Evolutionary conservation across 805 yeast genomes (phyloP).

Genomic region (Komagataella phaffii): DNA sequence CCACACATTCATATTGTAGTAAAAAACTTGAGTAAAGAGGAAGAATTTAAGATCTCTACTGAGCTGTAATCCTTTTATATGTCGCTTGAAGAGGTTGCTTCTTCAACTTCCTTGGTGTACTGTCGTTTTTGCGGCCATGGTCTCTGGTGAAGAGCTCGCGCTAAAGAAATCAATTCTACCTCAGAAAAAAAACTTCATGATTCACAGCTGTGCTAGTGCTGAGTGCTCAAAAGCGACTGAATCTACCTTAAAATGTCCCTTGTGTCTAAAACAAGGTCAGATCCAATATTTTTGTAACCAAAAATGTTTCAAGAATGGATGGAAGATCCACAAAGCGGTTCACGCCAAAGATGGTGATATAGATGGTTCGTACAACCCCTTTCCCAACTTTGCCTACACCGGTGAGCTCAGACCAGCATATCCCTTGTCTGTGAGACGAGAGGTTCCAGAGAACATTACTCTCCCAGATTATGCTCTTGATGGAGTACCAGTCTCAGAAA

Average conservation of each 20-base stretch:
- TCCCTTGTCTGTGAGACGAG: constrained; percentile 65
- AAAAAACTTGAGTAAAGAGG: constrained; percentile 20
- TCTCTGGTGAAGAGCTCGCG: neutral
- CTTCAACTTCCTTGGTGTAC: neutral
- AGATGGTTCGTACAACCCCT: constrained; percentile 65
- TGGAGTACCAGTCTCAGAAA: constrained; percentile 75
- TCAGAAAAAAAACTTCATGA: neutral
- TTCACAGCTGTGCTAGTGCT: constrained; percentile 22
- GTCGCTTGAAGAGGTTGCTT: neutral
- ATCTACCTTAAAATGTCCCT: constrained; percentile 76
- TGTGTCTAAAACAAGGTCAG: constrained; percentile 66
- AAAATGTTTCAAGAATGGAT: constrained; percentile 61
- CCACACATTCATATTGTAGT: constrained; percentile 63
- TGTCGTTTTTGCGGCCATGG: no score
- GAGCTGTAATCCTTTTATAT: neutral
- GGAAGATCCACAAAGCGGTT: constrained; percentile 61
- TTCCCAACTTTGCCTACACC: constrained; percentile 61
- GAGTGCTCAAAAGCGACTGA: constrained; percentile 77
- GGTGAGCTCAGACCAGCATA: constrained; percentile 70
- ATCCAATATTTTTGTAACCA: constrained; percentile 69
- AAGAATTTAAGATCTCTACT: constrained; percentile 1
- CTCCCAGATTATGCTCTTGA: constrained; percentile 73
- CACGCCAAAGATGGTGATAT: constrained; percentile 43
- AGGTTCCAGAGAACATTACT: constrained; percentile 56
- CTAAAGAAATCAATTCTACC: neutral